These are phyloP conservation scores for Fusarium austroafricanum DNA, from an alignment of 2,329 filamentous ascomycete genomes.

Conservation along the genomic window DNA sequence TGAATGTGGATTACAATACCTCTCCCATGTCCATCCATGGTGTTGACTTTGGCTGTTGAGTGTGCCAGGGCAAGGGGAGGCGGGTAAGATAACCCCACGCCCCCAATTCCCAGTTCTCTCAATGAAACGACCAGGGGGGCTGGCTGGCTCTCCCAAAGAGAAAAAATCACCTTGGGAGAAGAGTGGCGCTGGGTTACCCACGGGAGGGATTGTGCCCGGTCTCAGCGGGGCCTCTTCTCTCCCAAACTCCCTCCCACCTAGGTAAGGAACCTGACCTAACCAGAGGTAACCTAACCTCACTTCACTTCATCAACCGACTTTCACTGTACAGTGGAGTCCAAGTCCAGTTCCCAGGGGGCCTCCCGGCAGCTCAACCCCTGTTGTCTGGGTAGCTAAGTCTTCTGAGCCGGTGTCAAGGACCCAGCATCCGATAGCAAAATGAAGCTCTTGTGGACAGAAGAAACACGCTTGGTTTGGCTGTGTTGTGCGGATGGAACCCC, in stretches of 20 bases:
- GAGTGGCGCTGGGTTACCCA: slow-evolving; percentile 24
- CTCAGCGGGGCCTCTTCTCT: slow-evolving; percentile 32
- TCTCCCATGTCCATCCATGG: slow-evolving; percentile 2
- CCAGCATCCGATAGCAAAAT: slow-evolving; percentile 20
- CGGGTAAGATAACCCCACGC: slow-evolving; percentile 38
- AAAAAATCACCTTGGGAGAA: slow-evolving; percentile 21
- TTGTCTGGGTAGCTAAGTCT: slow-evolving; percentile 27
- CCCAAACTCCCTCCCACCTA: no score
- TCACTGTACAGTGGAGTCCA: background rate
- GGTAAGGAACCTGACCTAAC: slow-evolving; percentile 11
- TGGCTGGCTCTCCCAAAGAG: background rate
- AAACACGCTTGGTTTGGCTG: slow-evolving; percentile 2
- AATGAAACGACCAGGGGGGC: slow-evolving; percentile 32
- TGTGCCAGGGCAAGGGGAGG: slow-evolving; percentile 32
- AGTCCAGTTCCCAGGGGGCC: background rate
- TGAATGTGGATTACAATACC: slow-evolving; percentile 8
- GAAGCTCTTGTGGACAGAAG: slow-evolving; percentile 19
- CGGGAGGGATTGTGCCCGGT: slow-evolving; percentile 34
- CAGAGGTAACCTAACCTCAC: background rate
- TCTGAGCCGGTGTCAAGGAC: slow-evolving; percentile 26
- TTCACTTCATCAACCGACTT: slow-evolving; percentile 16
- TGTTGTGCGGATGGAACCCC: slow-evolving; percentile 31
- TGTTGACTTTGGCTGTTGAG: slow-evolving; percentile 8
- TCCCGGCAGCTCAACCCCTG: slow-evolving; percentile 31
- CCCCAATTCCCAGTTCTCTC: slow-evolving; percentile 16